Evolutionary conservation across 2,329 filamentous ascomycete genomes (phyloP).

Genomic region (Stagonosporopsis rhizophila): DNA sequence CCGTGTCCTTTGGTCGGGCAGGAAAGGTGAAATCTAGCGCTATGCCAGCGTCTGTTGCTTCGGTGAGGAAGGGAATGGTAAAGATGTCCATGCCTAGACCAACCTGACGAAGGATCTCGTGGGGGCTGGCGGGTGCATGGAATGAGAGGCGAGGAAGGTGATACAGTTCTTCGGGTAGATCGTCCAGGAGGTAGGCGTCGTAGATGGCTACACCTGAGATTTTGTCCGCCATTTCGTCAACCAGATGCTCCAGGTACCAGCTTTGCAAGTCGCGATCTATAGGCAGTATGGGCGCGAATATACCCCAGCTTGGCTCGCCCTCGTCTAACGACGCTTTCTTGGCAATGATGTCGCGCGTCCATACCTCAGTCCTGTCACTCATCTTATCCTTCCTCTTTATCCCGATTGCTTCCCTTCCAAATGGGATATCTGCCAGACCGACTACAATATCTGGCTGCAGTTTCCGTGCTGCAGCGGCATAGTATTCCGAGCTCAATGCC

Average conservation of each 20-base stretch:
- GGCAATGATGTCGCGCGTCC: constrained; percentile 73
- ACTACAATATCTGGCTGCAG: constrained; percentile 82
- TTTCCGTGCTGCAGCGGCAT: constrained; percentile 69
- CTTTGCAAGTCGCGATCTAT: constrained; percentile 77
- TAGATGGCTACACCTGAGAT: constrained; percentile 78
- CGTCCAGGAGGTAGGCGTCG: constrained; percentile 71
- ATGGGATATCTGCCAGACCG: constrained; percentile 75
- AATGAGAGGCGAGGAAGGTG: constrained; percentile 77
- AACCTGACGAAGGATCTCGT: constrained; percentile 78
- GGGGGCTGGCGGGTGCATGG: constrained; percentile 72
- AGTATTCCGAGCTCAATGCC: constrained; percentile 72
- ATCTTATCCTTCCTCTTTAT: constrained; percentile 81
- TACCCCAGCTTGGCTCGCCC: constrained; percentile 39
- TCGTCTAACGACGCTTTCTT: constrained; percentile 45
- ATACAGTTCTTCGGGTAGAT: constrained; percentile 67
- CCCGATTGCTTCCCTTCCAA: constrained; percentile 63
- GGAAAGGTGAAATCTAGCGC: constrained; percentile 83
- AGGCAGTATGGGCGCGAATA: constrained; percentile 74
- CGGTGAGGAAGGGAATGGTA: constrained; percentile 76
- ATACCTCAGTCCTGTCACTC: constrained; percentile 83
- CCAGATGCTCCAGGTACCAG: constrained; percentile 78
- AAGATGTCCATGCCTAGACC: constrained; percentile 81
- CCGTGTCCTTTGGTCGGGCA: constrained; percentile 30
- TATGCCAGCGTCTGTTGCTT: constrained; percentile 82
- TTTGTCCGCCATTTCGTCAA: constrained; percentile 64